Percentiles rank a stretch among this genome's conserved stretches.
Conservation (phyloP, 352 stramenopile species). For the Globisporangium radiosum region DNA sequence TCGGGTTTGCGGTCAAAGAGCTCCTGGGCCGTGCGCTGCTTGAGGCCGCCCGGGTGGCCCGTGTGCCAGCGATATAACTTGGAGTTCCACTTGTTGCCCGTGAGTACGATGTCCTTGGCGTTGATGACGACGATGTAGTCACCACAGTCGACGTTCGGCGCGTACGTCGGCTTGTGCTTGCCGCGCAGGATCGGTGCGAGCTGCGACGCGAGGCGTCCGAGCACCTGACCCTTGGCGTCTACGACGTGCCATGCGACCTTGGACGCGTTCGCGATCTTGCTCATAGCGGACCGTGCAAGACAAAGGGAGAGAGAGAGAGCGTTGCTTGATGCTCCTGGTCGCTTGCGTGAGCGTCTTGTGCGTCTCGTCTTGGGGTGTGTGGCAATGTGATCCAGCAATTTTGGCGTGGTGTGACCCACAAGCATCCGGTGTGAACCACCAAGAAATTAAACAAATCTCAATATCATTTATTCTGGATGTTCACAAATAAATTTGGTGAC, state of each 20-base stretch:
- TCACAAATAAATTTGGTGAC: too few species aligned
- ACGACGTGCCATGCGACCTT: constrained; percentile 94
- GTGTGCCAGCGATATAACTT: constrained; percentile 99
- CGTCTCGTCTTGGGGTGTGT: too few species aligned
- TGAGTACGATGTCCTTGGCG: constrained; percentile 93
- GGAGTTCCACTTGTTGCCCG: constrained; percentile 95
- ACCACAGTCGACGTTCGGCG: constrained; percentile 96
- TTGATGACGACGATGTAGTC: constrained; percentile 98
- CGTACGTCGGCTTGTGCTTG: constrained; percentile 99
- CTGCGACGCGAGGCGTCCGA: constrained; percentile 94
- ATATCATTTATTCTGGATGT: too few species aligned
- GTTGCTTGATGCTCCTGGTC: constrained; percentile 1
- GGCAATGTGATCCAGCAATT: too few species aligned
- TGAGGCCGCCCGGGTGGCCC: constrained; percentile 95
- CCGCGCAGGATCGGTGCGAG: constrained; percentile 95
- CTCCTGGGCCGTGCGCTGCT: constrained; percentile 92
- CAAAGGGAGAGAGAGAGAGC: neutral
- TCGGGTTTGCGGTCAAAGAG: constrained; percentile 93
- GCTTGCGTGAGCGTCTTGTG: too few species aligned
- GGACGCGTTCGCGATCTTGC: constrained; percentile 74
- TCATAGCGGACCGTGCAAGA: constrained; percentile 30
- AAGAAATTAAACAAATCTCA: too few species aligned
- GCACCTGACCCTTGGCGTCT: constrained; percentile 93
- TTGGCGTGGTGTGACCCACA: too few species aligned
- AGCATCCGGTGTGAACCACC: too few species aligned